Conservation (phyloP, 805 yeast species). For the Ogataea pilisensis region DNA sequence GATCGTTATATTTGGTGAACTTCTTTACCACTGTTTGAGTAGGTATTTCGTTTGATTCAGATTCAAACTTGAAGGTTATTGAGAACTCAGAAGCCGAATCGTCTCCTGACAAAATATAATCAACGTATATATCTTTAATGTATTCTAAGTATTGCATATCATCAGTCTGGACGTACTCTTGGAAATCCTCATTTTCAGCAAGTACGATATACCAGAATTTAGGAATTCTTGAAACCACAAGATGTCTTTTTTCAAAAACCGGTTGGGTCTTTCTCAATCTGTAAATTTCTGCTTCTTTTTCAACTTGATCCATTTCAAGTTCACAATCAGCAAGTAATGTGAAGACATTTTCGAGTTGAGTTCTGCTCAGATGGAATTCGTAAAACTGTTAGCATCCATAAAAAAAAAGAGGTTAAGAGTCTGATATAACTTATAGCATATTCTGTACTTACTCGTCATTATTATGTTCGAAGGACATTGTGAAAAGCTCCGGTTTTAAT, state of each 20-base stretch:
- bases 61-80: conserved; percentile 56
- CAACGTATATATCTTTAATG: conserved; percentile 59
- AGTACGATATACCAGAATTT: conserved; percentile 86
- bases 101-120: conserved; percentile 36
- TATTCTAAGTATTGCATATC: conserved; percentile 74
- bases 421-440: too few relatives aligned
- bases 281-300: conserved; percentile 53
- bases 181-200: conserved; percentile 80
- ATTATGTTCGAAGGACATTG: too few relatives aligned
- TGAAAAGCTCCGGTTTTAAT: too few relatives aligned
- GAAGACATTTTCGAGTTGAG: conserved; percentile 35
- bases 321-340: conserved; percentile 54
- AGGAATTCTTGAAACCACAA: conserved; percentile 50
- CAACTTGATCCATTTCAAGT: conserved; percentile 54
- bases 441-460: conserved; percentile 3
- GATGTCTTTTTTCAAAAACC: conserved; percentile 55
- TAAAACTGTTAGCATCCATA: too few relatives aligned
- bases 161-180: conserved; percentile 70
- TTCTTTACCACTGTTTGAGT: conserved; percentile 56
- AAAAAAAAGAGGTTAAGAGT: too few relatives aligned
- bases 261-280: conserved; percentile 51
- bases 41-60: conserved; percentile 43
- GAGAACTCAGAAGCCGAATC: conserved; percentile 47
- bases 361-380: too few relatives aligned
- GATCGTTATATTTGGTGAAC: conserved; percentile 44